Base-by-base conservation (phyloP, 805 yeast genomes). In the Isabelozyma rhagii region DNA sequence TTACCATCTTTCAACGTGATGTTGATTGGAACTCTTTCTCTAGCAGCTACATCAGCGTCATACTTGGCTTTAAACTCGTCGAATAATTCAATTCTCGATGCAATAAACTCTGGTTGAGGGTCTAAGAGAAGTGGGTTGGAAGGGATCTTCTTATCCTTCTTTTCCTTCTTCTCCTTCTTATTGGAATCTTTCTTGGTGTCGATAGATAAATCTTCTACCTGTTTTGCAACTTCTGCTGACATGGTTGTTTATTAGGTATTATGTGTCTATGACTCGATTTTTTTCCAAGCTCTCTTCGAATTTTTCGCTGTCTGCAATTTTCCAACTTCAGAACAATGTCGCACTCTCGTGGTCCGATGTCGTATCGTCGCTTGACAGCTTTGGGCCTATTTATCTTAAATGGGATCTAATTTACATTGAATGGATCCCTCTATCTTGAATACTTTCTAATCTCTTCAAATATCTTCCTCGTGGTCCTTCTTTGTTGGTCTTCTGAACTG, bases 1-100 rank as follows among this genome's bases (percentile, higher is more conserved):
- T 88, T 69, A 47, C 97, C 98, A 60, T 93, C 97, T 66, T 87
- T 89, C 69, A 93, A 78, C 47, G 96, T 87, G 66, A 94, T 80
- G 57, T 80, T 81, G 68, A 94, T 84, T 43, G 89, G 79, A 25
- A 47, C 53, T 53, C 82, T 71, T 52, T 75, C 82, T 75, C 80
- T 78, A 21, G 80, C 68, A 17, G 91, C 88, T 46, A 85, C 72
- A 54, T 80, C 82, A 5, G 81, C 92, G 61, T 89, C 91, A 67
- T 87, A 83, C 72, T 85, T 81, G 49, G 82, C 83, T 75, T 87
- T 87, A 57, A 94, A 78, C 67, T 85, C 79, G 51, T 90, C 96
- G 64, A 92, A 94, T 54, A 92, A 66, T 61, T 79, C 72, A 64
- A 87, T 77, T 72, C 99, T 86, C 55, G 85, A 81, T 39, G 85